Evolutionary conservation across 768 basidiomycete species (phyloP).

Genomic region (Polyporus arcularius): DNA sequence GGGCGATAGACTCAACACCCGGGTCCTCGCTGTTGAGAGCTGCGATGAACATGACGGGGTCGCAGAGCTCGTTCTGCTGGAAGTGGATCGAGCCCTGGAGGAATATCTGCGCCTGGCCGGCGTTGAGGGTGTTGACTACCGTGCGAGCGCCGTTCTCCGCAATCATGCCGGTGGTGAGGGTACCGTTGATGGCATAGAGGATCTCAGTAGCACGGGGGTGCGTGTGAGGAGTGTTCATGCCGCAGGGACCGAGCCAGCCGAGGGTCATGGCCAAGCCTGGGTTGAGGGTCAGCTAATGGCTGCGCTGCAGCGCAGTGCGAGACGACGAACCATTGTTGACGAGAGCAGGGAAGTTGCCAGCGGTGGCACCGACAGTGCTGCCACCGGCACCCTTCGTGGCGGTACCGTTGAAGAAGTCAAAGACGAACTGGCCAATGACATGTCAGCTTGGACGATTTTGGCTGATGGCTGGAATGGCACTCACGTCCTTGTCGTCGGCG

Average conservation of each 20-base stretch:
- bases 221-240: conserved; percentile 38
- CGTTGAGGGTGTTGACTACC: conserved; percentile 25
- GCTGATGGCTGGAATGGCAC: background rate
- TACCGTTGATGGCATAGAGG: conserved; percentile 32
- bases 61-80: conserved; percentile 30
- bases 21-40: conserved; percentile 33
- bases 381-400: conserved; percentile 27
- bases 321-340: conserved; percentile 24
- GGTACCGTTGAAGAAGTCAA: conserved; percentile 30
- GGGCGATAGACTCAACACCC: conserved; percentile 26
- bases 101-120: conserved; percentile 28
- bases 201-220: conserved; percentile 39
- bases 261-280: conserved; percentile 28
- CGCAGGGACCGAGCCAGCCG: conserved; percentile 33
- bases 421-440: conserved; percentile 24
- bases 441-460: background rate
- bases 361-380: conserved; percentile 25
- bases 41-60: conserved; percentile 30
- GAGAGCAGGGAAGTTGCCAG: conserved; percentile 31
- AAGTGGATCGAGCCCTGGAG: conserved; percentile 32
- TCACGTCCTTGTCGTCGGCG: conserved; percentile 23
- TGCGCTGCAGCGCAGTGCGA: too few relatives aligned
- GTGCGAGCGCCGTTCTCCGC: conserved; percentile 33
- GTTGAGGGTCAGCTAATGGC: too few relatives aligned
- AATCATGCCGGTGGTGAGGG: conserved; percentile 28